phyloP scores from a whole-genome alignment of 352 stramenopile genomes.

The Aphanomyces invadans region DNA sequence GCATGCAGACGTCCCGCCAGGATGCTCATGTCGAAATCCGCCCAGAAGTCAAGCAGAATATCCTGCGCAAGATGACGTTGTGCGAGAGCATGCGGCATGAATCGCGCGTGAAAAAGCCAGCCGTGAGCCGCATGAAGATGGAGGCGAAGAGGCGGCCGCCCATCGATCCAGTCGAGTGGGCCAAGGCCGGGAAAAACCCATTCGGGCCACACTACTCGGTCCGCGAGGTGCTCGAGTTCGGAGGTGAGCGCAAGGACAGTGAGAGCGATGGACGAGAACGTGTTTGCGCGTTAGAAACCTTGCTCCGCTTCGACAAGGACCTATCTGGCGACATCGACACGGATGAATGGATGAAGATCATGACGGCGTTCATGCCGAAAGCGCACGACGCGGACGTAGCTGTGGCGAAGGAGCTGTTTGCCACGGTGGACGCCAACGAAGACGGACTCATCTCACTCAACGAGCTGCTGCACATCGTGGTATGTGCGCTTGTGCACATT shows the following conservation, averaged over 20 bases:
- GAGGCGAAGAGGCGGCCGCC: neutral
- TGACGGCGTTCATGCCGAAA: constrained; percentile 23
- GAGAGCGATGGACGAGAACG: neutral
- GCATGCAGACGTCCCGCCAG: no score
- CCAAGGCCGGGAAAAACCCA: constrained; percentile 26
- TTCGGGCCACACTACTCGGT: constrained; percentile 52
- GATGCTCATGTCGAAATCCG: no score
- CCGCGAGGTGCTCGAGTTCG: constrained; percentile 54
- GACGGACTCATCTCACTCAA: constrained; percentile 22
- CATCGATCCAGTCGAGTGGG: constrained; percentile 8
- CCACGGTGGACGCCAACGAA: constrained; percentile 16
- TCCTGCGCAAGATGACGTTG: constrained; percentile 50
- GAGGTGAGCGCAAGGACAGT: constrained; percentile 22
- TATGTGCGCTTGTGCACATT: no score
- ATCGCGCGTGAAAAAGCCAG: neutral
- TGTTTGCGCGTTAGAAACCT: constrained; percentile 18
- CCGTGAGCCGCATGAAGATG: neutral
- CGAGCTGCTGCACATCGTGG: constrained; percentile 21
- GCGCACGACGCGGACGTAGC: constrained; percentile 6
- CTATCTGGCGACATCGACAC: constrained; percentile 48
- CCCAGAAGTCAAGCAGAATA: constrained; percentile 33
- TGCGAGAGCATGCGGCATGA: constrained; percentile 36
- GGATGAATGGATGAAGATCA: constrained; percentile 45
- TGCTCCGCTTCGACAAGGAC: constrained; percentile 49
- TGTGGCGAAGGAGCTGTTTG: constrained; percentile 16